Evolutionary conservation across 1,284 basidiomycete genomes (phyloP).

Genomic region (Heterobasidion parviporum): DNA sequence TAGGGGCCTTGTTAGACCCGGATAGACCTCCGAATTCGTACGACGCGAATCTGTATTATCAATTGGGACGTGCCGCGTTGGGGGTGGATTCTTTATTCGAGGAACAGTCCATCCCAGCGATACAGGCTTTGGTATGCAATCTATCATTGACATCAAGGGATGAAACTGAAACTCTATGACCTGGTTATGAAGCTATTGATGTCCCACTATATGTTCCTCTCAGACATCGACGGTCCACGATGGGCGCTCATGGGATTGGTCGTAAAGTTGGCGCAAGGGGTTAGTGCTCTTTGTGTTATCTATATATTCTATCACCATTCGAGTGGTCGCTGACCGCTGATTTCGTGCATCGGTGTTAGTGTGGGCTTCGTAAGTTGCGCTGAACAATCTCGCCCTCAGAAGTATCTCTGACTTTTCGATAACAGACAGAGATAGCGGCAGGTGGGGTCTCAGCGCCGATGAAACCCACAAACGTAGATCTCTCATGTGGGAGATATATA

Average conservation of each 20-base stretch:
- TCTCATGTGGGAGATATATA: slow-evolving; percentile 56
- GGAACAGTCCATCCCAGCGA: slow-evolving; percentile 49
- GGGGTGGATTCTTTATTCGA: slow-evolving; percentile 55
- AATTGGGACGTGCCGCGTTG: slow-evolving; percentile 50
- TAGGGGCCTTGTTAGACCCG: slow-evolving; percentile 31
- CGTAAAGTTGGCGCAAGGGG: slow-evolving; percentile 60
- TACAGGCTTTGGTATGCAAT: slow-evolving; percentile 51
- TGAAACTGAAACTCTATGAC: background rate
- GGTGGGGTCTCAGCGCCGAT: slow-evolving; percentile 51
- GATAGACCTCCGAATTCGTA: slow-evolving; percentile 38
- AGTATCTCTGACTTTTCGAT: background rate
- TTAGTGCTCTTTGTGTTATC: slow-evolving; percentile 27
- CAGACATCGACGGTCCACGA: slow-evolving; percentile 54
- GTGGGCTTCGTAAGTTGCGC: slow-evolving; percentile 51
- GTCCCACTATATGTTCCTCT: slow-evolving; percentile 64
- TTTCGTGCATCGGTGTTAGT: slow-evolving; percentile 24
- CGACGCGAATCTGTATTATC: slow-evolving; percentile 48
- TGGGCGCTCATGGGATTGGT: slow-evolving; percentile 65
- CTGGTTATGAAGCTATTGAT: slow-evolving; percentile 42
- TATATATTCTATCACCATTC: slow-evolving; percentile 5
- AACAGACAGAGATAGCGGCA: slow-evolving; percentile 57
- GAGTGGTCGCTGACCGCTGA: slow-evolving; percentile 1
- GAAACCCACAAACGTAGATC: slow-evolving; percentile 56
- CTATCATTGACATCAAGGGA: background rate
- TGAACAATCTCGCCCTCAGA: too few species aligned